A percentile compares a stretch with the other conserved stretches of the same genome.
phyloP scores from a whole-genome alignment of 2,329 filamentous ascomycete genomes.

The Alternaria alternata region DNA sequence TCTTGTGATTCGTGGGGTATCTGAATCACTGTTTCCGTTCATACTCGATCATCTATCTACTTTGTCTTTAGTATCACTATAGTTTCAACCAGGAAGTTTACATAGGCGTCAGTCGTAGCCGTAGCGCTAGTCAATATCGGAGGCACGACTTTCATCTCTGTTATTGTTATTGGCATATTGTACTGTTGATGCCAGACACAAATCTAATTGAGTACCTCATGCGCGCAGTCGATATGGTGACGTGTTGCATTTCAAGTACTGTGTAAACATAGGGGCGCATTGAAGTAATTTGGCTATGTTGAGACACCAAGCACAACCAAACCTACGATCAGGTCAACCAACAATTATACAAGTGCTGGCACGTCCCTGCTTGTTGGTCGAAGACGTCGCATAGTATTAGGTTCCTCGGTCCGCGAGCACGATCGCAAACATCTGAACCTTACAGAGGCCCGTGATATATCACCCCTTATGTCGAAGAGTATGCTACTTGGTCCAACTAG shows the following conservation, averaged over 20 bases:
- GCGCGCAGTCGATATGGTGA: background rate
- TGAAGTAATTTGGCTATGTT: background rate
- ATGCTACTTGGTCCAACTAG: background rate
- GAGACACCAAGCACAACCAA: background rate
- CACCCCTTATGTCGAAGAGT: slow-evolving; percentile 2
- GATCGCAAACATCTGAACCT: slow-evolving; percentile 3
- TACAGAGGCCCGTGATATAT: slow-evolving; percentile 2
- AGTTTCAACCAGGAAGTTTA: background rate
- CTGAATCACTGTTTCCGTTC: background rate
- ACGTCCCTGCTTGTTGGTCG: slow-evolving; percentile 3
- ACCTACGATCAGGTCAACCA: background rate
- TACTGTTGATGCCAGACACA: background rate
- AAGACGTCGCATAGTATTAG: background rate
- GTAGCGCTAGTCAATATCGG: background rate
- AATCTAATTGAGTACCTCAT: background rate
- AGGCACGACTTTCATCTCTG: background rate
- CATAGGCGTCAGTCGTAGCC: background rate
- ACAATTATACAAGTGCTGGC: background rate
- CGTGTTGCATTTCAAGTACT: background rate
- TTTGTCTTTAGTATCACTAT: background rate
- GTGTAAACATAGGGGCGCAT: background rate
- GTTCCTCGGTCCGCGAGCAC: slow-evolving; percentile 3
- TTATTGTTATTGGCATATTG: background rate
- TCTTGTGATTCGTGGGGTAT: background rate
- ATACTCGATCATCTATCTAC: background rate